Evolutionary conservation across 306 rosid genomes (phyloP).

Genomic region (Mimosa bimucronata): DNA sequence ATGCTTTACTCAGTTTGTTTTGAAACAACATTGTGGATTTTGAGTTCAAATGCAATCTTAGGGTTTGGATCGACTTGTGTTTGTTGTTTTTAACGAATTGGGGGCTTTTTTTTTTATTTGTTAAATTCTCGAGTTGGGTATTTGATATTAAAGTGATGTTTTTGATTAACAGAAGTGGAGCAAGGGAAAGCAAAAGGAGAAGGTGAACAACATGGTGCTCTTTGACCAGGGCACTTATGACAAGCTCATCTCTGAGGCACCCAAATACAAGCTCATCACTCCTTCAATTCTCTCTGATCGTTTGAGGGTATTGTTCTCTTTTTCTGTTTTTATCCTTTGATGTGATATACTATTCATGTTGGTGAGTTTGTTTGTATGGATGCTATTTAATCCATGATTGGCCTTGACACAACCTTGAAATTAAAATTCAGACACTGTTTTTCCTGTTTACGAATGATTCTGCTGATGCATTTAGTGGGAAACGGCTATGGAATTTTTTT

Average conservation of each 20-base stretch:
- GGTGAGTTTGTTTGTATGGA: background rate
- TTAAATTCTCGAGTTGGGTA: background rate
- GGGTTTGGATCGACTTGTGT: background rate
- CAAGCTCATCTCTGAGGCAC: constrained; percentile 72
- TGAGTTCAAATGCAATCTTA: background rate
- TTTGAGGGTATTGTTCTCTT: constrained; percentile 54
- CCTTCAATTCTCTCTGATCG: constrained; percentile 78
- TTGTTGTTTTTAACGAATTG: background rate
- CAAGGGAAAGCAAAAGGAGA: constrained; percentile 89
- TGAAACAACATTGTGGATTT: background rate
- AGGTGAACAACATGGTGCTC: constrained; percentile 81
- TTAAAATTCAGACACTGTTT: background rate
- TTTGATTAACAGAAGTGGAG: constrained; percentile 65
- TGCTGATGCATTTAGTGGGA: background rate
- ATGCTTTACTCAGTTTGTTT: background rate
- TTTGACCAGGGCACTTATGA: constrained; percentile 69
- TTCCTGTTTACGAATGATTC: background rate
- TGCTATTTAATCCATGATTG: background rate
- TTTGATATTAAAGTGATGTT: background rate
- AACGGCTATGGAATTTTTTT: background rate
- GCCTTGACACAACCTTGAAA: background rate
- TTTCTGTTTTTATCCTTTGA: background rate
- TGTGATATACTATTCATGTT: background rate
- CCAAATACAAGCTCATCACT: constrained; percentile 76
- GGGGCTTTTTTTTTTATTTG: background rate